Conservation (phyloP, 2,329 filamentous ascomycete genomes). For the Neonectria hederae region DNA sequence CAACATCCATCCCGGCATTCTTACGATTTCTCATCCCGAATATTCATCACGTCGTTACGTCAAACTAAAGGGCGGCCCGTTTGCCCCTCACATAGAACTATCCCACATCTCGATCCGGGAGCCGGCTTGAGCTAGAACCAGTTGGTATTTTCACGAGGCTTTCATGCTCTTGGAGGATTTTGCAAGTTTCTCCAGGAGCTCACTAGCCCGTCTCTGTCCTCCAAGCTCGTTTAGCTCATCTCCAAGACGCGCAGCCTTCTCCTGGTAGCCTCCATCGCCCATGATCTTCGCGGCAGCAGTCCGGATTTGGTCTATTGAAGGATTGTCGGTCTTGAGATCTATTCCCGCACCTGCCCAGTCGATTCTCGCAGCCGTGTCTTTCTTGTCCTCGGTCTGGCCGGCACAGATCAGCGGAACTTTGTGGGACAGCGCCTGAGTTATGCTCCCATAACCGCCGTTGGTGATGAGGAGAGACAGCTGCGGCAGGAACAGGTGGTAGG, state of each 20-base stretch:
- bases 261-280: conserved; percentile 32
- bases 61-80: not conserved
- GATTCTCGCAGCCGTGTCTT: conserved; percentile 48
- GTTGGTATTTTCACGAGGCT: not conserved
- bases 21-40: not conserved
- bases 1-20: not conserved
- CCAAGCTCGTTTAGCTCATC: conserved; percentile 43
- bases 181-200: conserved; percentile 43
- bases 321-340: conserved; percentile 49
- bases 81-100: not conserved
- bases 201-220: conserved; percentile 39
- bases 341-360: conserved; percentile 46
- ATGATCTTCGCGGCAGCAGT: conserved; percentile 41
- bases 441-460: conserved; percentile 51
- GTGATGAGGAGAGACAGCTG: conserved; percentile 48
- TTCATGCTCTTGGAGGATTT: not conserved
- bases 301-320: conserved; percentile 39
- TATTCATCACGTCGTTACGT: not conserved
- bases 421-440: conserved; percentile 49
- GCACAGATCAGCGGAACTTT: conserved; percentile 49
- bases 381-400: conserved; percentile 50
- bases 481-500: conserved; percentile 49
- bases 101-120: not conserved
- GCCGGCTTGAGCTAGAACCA: not conserved
- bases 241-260: conserved; percentile 37